Percentiles rank a stretch among this genome's conserved stretches.
Conservation (phyloP, 306 rosid species). For the Oemleria cerasiformis region DNA sequence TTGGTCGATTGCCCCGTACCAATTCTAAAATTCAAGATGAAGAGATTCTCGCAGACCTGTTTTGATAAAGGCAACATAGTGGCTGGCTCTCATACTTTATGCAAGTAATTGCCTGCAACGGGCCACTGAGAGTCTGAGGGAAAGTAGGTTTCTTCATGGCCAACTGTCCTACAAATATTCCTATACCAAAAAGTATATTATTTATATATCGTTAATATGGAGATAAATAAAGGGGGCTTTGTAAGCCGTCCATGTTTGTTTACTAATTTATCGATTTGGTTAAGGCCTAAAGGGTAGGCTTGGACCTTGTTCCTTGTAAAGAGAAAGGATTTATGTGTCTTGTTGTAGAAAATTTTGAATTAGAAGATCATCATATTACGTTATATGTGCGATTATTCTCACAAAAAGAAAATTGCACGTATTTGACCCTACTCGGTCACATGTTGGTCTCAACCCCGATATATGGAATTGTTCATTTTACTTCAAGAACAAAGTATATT, state of each 20-base stretch:
- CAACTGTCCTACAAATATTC: conserved; percentile 6
- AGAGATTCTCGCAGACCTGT: conserved; percentile 11
- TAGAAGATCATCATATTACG: too few relatives aligned
- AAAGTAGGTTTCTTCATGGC: not conserved
- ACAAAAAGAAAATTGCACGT: too few relatives aligned
- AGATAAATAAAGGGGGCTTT: conserved; percentile 2
- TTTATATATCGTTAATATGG: not conserved
- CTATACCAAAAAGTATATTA: not conserved
- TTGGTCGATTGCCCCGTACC: conserved; percentile 5
- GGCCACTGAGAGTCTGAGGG: not conserved
- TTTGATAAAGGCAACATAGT: conserved; percentile 14
- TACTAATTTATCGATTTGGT: not conserved
- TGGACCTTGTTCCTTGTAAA: not conserved
- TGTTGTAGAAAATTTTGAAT: not conserved
- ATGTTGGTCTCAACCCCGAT: too few relatives aligned
- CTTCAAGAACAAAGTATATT: too few relatives aligned
- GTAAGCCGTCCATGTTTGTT: not conserved
- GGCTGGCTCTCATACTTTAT: not conserved
- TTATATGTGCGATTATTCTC: too few relatives aligned
- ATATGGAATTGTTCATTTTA: too few relatives aligned
- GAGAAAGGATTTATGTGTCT: not conserved
- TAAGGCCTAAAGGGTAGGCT: not conserved
- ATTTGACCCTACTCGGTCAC: too few relatives aligned
- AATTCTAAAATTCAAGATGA: not conserved
- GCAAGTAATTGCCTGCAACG: conserved; percentile 1